Percentiles rank a stretch among this genome's conserved stretches.
Evolutionary conservation across 805 yeast genomes (phyloP).

Genomic region (Pichia pseudocactophila): DNA sequence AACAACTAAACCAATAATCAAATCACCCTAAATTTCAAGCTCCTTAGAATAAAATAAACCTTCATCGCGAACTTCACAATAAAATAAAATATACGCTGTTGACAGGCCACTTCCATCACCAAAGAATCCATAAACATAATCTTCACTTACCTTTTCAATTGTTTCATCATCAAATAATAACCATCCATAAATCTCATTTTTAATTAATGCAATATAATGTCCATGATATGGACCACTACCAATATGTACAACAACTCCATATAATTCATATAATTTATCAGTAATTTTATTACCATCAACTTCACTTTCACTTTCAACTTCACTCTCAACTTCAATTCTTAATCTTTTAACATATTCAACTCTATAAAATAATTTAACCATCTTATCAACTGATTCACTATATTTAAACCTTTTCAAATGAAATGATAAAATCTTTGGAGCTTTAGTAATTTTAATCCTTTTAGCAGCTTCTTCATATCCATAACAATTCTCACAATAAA

Average conservation of each 20-base stretch:
- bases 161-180: constrained; percentile 90
- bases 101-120: constrained; percentile 86
- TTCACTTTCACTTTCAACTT: constrained; percentile 31
- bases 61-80: constrained; percentile 47
- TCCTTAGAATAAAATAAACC: constrained; percentile 17
- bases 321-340: constrained; percentile 61
- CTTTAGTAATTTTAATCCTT: constrained; percentile 65
- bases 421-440: constrained; percentile 73
- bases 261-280: constrained; percentile 66
- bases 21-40: constrained; percentile 10
- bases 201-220: constrained; percentile 83
- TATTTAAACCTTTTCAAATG: constrained; percentile 91
- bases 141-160: constrained; percentile 79
- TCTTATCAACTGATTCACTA: constrained; percentile 69
- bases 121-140: constrained; percentile 73
- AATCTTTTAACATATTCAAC: constrained; percentile 72
- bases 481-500: constrained; percentile 84
- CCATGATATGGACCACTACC: constrained; percentile 99
- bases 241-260: constrained; percentile 83
- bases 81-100: constrained; percentile 84
- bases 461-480: constrained; percentile 92
- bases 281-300: constrained; percentile 15
- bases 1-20: no score
- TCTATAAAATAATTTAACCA: constrained; percentile 79
- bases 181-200: constrained; percentile 78